Conservation (phyloP, 164 flowering plant species). For the Piper longum region DNA sequence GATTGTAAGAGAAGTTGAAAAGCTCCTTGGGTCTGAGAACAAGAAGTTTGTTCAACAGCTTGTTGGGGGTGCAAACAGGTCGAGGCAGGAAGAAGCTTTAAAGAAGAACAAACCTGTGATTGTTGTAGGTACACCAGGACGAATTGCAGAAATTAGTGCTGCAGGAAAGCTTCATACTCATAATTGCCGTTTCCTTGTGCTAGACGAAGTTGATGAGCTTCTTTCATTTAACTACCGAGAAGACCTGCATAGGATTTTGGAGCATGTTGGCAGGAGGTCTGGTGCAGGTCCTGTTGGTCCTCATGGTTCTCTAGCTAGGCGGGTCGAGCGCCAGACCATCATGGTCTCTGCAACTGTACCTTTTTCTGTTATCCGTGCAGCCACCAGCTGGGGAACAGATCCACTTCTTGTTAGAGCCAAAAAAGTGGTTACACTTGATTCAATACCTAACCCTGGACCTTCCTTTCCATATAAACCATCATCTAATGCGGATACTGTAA, state of each 20-base stretch:
- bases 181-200: slow-evolving; percentile 65
- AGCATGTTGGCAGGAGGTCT: slow-evolving; percentile 78
- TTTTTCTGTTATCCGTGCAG: slow-evolving; percentile 81
- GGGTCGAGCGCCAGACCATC: slow-evolving; percentile 52
- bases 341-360: slow-evolving; percentile 96
- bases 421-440: slow-evolving; percentile 49
- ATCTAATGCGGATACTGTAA: slow-evolving; percentile 15
- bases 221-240: slow-evolving; percentile 85
- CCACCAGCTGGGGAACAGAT: slow-evolving; percentile 69
- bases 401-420: slow-evolving; percentile 88
- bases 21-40: slow-evolving; percentile 57
- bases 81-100: slow-evolving; percentile 91
- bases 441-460: slow-evolving; percentile 36
- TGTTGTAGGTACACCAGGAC: slow-evolving; percentile 93
- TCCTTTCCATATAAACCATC: slow-evolving; percentile 14
- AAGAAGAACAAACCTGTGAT: slow-evolving; percentile 85
- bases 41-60: slow-evolving; percentile 83
- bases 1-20: slow-evolving; percentile 92
- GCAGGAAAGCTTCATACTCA: slow-evolving; percentile 89
- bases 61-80: slow-evolving; percentile 88
- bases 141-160: slow-evolving; percentile 89
- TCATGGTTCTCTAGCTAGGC: slow-evolving; percentile 10
- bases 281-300: slow-evolving; percentile 21
- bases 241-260: slow-evolving; percentile 82
- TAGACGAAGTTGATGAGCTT: slow-evolving; percentile 92